These are phyloP conservation scores for Penicillium bialowiezense DNA, from an alignment of 495 filamentous ascomycete species.

Conservation along the genomic window DNA sequence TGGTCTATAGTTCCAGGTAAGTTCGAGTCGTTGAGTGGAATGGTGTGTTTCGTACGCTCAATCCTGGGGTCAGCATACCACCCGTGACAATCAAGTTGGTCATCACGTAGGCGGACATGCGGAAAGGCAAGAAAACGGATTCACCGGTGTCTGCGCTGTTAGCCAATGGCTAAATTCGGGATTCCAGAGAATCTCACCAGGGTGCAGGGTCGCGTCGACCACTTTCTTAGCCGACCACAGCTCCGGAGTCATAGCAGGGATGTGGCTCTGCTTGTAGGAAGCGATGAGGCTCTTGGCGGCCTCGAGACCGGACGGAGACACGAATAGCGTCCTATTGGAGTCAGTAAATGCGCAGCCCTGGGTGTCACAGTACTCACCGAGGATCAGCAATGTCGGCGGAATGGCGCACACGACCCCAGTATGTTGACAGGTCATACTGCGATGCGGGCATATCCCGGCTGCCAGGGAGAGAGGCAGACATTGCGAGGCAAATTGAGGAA, in stretches of 20 bases:
- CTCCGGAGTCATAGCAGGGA: conserved; percentile 78
- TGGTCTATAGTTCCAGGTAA: conserved; percentile 54
- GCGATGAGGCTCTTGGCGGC: conserved; percentile 74
- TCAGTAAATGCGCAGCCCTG: conserved; percentile 3
- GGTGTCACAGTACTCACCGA: conserved; percentile 60
- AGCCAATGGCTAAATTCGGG: conserved; percentile 4
- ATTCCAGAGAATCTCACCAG: conserved; percentile 52
- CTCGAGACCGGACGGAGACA: conserved; percentile 72
- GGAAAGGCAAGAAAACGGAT: conserved; percentile 89
- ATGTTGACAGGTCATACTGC: conserved; percentile 87
- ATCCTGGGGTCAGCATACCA: conserved; percentile 90
- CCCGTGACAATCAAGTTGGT: conserved; percentile 95
- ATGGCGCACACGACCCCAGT: conserved; percentile 93
- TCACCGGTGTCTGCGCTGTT: conserved; percentile 71
- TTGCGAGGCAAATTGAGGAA: conserved; percentile 33
- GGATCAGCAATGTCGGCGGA: conserved; percentile 89
- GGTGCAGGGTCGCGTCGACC: conserved; percentile 92
- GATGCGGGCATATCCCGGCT: conserved; percentile 81
- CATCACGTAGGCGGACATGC: conserved; percentile 94
- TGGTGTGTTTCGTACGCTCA: conserved; percentile 17
- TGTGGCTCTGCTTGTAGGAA: conserved; percentile 76
- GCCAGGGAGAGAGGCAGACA: conserved; percentile 91
- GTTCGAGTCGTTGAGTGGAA: not conserved
- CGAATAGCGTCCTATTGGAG: conserved; percentile 68
- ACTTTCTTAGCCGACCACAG: conserved; percentile 96